phyloP scores from a whole-genome alignment of 495 filamentous ascomycete genomes.

The Penicillium steckii region DNA sequence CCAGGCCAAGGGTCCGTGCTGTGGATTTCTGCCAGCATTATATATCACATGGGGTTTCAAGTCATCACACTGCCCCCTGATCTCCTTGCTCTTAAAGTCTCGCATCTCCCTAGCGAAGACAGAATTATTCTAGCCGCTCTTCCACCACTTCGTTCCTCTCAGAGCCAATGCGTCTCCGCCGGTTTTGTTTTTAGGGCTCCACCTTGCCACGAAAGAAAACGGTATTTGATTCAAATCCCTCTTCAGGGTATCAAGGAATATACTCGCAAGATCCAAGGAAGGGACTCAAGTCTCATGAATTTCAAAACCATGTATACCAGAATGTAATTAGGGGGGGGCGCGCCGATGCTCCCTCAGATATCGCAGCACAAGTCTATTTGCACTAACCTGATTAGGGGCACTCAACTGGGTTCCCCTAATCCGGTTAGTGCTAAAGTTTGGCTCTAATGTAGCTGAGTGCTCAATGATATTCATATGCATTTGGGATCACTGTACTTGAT shows the following conservation, averaged over 20 bases:
- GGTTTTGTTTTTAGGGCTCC: background rate
- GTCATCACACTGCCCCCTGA: background rate
- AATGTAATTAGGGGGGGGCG: too few species aligned
- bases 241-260: too few species aligned
- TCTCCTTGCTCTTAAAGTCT: background rate
- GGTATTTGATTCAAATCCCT: background rate
- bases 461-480: too few species aligned
- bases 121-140: background rate
- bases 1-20: slow-evolving; percentile 1
- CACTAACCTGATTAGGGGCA: background rate
- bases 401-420: background rate
- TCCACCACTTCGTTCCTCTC: background rate
- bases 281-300: background rate
- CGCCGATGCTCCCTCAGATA: background rate
- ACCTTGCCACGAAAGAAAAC: background rate
- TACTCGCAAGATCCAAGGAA: background rate
- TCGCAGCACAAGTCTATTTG: background rate
- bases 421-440: background rate
- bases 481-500: too few species aligned
- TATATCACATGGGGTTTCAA: background rate
- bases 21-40: background rate
- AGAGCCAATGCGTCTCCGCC: background rate
- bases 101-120: background rate
- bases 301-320: background rate
- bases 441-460: too few species aligned